Evolutionary conservation across 495 filamentous ascomycete species (phyloP).

Genomic region (Penicillium paradoxum): DNA sequence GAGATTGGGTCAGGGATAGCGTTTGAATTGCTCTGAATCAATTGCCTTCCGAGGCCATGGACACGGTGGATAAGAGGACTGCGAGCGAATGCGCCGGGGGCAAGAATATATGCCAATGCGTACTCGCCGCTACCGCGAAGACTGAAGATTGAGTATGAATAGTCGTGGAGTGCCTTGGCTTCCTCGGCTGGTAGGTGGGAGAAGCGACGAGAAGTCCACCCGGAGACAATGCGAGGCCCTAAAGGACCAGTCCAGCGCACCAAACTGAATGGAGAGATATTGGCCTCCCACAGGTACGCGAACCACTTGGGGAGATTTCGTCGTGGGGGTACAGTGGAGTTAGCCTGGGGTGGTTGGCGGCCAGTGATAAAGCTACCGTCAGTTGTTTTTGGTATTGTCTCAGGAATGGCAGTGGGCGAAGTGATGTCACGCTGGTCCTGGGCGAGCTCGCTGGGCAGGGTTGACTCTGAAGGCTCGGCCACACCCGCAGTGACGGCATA

Average conservation of each 20-base stretch:
- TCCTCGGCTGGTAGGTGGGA: conserved; percentile 79
- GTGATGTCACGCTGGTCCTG: conserved; percentile 63
- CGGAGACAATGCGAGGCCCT: conserved; percentile 85
- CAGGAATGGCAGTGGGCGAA: conserved; percentile 22
- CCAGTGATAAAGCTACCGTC: conserved; percentile 59
- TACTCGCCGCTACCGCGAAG: conserved; percentile 94
- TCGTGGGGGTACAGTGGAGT: conserved; percentile 41
- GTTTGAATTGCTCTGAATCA: conserved; percentile 29
- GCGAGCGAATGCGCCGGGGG: conserved; percentile 88
- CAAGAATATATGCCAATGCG: conserved; percentile 84
- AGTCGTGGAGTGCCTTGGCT: conserved; percentile 79
- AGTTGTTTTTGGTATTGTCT: conserved; percentile 37
- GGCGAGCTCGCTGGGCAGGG: conserved; percentile 65
- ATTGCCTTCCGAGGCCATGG: conserved; percentile 73
- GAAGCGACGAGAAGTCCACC: conserved; percentile 91
- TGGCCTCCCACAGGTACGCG: conserved; percentile 91
- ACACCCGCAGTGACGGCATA: conserved; percentile 79
- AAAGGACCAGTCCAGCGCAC: conserved; percentile 88
- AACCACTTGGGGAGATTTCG: conserved; percentile 78
- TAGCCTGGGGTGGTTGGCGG: conserved; percentile 13
- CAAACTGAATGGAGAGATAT: conserved; percentile 89
- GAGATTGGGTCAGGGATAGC: conserved; percentile 10
- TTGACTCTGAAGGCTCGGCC: conserved; percentile 67
- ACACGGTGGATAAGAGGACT: conserved; percentile 83
- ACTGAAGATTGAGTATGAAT: conserved; percentile 91